Evolutionary conservation across 257 asterid species (phyloP).

Genomic region (Fraxinus quadrangulata): DNA sequence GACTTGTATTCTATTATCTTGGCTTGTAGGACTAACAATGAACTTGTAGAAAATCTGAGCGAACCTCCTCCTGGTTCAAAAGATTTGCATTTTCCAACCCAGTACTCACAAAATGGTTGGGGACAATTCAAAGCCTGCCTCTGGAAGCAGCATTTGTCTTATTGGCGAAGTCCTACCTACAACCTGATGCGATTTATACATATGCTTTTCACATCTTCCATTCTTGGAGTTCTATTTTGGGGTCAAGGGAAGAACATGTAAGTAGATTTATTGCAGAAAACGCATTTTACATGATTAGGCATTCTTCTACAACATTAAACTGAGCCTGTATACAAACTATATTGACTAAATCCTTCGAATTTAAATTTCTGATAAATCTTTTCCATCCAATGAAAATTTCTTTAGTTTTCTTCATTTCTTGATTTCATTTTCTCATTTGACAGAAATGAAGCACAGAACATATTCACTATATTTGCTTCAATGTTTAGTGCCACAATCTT

Average conservation of each 20-base stretch:
- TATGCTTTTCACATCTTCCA: slow-evolving; percentile 21
- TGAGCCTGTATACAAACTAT: background rate
- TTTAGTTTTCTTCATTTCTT: background rate
- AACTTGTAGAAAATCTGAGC: slow-evolving; percentile 19
- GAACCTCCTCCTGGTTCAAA: slow-evolving; percentile 21
- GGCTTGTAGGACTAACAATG: slow-evolving; percentile 27
- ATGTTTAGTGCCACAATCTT: slow-evolving; percentile 24
- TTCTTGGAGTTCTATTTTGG: slow-evolving; percentile 28
- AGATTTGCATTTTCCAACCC: slow-evolving; percentile 28
- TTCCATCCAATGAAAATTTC: background rate
- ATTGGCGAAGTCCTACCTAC: slow-evolving; percentile 44
- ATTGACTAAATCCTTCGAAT: background rate
- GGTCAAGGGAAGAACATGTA: slow-evolving; percentile 31
- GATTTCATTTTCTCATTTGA: background rate
- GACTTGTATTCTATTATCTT: background rate
- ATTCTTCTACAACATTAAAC: background rate
- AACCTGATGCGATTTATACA: slow-evolving; percentile 27
- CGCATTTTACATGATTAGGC: background rate
- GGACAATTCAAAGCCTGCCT: slow-evolving; percentile 31
- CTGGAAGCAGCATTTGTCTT: slow-evolving; percentile 34
- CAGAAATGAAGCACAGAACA: slow-evolving; percentile 18
- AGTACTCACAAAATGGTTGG: slow-evolving; percentile 29
- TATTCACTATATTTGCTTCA: slow-evolving; percentile 27
- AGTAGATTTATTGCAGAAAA: background rate
- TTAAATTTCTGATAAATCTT: background rate